A percentile compares a stretch with the other conserved stretches of the same genome.
These are phyloP conservation scores for Fraxinus anomala DNA, from an alignment of 257 asterid genomes.

Conservation along the genomic window DNA sequence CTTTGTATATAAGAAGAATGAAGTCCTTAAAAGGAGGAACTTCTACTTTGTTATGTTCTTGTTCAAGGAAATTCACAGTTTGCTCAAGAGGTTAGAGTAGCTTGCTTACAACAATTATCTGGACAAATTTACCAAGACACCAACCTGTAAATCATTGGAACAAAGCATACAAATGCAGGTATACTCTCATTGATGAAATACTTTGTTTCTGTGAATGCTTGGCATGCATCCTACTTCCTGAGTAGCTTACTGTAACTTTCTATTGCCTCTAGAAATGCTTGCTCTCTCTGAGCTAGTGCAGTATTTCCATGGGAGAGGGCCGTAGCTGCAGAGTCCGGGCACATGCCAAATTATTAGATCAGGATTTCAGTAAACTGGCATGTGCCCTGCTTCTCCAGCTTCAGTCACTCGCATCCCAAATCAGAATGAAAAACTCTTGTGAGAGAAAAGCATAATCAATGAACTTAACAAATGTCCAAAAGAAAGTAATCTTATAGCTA, in stretches of 20 bases:
- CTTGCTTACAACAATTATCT: not conserved
- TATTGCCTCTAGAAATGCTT: not conserved
- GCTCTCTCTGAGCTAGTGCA: not conserved
- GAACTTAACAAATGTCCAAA: not conserved
- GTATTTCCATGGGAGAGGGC: not conserved
- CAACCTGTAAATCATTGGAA: not conserved
- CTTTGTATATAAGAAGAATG: slow-evolving; percentile 1
- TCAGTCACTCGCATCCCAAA: slow-evolving; percentile 20
- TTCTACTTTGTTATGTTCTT: not conserved
- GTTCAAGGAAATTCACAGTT: not conserved
- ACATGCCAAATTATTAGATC: slow-evolving; percentile 28
- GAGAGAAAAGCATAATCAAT: not conserved
- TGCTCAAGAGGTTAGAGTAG: too few species aligned
- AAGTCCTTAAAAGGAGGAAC: slow-evolving; percentile 10
- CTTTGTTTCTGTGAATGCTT: not conserved
- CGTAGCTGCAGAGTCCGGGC: slow-evolving; percentile 31
- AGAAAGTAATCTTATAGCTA: not conserved
- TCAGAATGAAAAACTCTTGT: not conserved
- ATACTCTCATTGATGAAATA: not conserved
- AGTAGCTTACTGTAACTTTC: not conserved
- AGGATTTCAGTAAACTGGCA: slow-evolving; percentile 21
- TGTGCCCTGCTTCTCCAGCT: slow-evolving; percentile 48
- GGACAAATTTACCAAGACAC: not conserved
- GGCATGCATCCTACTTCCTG: not conserved
- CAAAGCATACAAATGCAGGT: not conserved